phyloP scores from a whole-genome alignment of 169 alveolate species.

The Plasmodium gonderi region DNA sequence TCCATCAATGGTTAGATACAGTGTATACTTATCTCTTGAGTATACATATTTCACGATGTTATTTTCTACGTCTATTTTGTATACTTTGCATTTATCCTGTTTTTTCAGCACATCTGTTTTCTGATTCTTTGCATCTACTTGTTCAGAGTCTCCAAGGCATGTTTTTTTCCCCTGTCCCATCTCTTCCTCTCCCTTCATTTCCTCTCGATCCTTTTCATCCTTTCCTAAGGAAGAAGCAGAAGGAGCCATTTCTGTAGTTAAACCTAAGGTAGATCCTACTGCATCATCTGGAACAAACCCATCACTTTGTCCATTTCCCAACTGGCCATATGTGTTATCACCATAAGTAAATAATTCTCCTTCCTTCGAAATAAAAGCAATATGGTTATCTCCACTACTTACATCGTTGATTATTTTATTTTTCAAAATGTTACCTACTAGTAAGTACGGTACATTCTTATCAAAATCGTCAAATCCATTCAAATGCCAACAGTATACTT shows the following conservation, averaged over 20 bases:
- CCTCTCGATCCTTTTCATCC: no score
- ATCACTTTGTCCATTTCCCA: slow-evolving; percentile 11
- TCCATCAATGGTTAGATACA: slow-evolving; percentile 44
- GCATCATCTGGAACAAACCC: not conserved
- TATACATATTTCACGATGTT: slow-evolving; percentile 42
- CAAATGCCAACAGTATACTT: slow-evolving; percentile 70
- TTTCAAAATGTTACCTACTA: slow-evolving; percentile 16
- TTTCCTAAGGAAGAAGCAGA: not conserved
- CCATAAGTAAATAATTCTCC: slow-evolving; percentile 69
- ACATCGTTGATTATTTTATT: slow-evolving; percentile 65
- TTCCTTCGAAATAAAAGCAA: slow-evolving; percentile 60
- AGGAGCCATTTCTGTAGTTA: not conserved
- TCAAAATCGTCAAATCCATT: slow-evolving; percentile 48
- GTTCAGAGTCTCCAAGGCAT: not conserved
- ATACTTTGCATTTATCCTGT: not conserved
- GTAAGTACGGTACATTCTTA: slow-evolving; percentile 52
- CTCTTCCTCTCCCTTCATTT: no score
- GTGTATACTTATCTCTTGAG: slow-evolving; percentile 31
- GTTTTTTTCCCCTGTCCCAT: no score
- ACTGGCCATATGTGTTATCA: slow-evolving; percentile 54
- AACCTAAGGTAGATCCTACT: not conserved
- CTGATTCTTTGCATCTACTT: not conserved
- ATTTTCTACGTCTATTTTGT: slow-evolving; percentile 37
- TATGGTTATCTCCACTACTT: slow-evolving; percentile 52
- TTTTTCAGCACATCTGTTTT: not conserved